phyloP scores from a whole-genome alignment of 108 stramenopile species.

The Skeletonema menzelii region DNA sequence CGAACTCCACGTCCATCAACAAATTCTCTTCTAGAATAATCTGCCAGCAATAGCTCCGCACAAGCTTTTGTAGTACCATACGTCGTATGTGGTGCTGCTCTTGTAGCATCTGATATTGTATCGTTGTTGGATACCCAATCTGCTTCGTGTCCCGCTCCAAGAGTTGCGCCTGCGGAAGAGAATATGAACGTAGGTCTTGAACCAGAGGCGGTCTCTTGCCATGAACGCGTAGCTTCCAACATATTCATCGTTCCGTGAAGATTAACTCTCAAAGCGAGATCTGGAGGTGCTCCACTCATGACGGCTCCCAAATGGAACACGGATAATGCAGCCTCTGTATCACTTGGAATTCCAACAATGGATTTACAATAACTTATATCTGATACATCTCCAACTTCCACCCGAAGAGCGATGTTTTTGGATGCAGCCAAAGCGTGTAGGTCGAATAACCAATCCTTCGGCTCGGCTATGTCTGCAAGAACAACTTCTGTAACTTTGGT shows the following conservation, averaged over 20 bases:
- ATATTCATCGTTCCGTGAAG: slow-evolving; percentile 52
- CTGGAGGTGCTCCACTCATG: slow-evolving; percentile 62
- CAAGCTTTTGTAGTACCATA: slow-evolving; percentile 69
- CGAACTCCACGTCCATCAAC: slow-evolving; percentile 55
- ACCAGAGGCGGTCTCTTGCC: slow-evolving; percentile 8
- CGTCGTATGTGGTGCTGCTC: slow-evolving; percentile 62
- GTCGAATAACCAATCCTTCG: slow-evolving; percentile 22
- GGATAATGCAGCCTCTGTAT: slow-evolving; percentile 25
- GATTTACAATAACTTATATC: slow-evolving; percentile 39
- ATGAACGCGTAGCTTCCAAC: slow-evolving; percentile 56
- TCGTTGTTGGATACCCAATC: slow-evolving; percentile 52
- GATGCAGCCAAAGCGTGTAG: slow-evolving; percentile 13
- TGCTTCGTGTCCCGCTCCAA: slow-evolving; percentile 48
- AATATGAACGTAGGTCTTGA: slow-evolving; percentile 52
- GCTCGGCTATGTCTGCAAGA: slow-evolving; percentile 46
- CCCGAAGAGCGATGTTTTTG: background rate
- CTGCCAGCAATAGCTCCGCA: slow-evolving; percentile 56
- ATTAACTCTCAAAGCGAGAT: slow-evolving; percentile 51
- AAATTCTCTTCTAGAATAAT: slow-evolving; percentile 55
- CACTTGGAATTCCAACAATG: slow-evolving; percentile 18
- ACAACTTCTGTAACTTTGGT: slow-evolving; percentile 34
- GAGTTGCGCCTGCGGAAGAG: slow-evolving; percentile 53
- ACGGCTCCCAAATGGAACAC: slow-evolving; percentile 64
- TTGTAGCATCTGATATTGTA: slow-evolving; percentile 52
- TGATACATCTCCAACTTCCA: slow-evolving; percentile 46